Percentiles rank a stretch among this genome's conserved stretches.
These are phyloP conservation scores for Mallotus repandus DNA, from an alignment of 441 rosid species.

Conservation along the genomic window DNA sequence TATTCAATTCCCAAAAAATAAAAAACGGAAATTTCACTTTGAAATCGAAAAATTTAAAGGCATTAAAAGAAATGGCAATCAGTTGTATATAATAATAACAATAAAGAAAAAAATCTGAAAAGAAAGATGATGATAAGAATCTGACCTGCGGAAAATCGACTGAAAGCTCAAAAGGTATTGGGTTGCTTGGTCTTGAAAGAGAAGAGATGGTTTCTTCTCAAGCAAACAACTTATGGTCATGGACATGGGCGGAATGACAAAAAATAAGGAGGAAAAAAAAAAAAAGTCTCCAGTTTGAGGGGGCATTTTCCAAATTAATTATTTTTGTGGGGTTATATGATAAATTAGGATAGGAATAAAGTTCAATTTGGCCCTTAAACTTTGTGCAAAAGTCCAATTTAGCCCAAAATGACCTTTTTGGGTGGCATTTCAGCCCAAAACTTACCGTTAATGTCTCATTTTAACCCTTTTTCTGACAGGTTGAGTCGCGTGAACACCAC, in stretches of 20 bases:
- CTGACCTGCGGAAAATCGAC: slow-evolving; percentile 12
- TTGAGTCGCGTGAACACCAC: too few relatives aligned
- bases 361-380: too few relatives aligned
- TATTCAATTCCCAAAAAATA: background rate
- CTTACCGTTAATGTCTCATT: too few relatives aligned
- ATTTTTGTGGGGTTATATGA: background rate
- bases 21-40: background rate
- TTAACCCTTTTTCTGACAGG: too few relatives aligned
- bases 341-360: background rate
- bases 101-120: background rate
- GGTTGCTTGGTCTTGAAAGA: background rate
- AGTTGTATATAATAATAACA: too few relatives aligned
- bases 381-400: too few relatives aligned
- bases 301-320: background rate
- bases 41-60: background rate
- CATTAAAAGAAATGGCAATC: background rate
- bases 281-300: background rate
- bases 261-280: background rate
- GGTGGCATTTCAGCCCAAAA: too few relatives aligned
- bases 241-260: background rate
- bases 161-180: background rate
- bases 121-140: background rate
- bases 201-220: too few relatives aligned
- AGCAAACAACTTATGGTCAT: background rate
- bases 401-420: too few relatives aligned